Evolutionary conservation across 176 grass and related monocot species (phyloP).

Genomic region (Pontederia crassipes): DNA sequence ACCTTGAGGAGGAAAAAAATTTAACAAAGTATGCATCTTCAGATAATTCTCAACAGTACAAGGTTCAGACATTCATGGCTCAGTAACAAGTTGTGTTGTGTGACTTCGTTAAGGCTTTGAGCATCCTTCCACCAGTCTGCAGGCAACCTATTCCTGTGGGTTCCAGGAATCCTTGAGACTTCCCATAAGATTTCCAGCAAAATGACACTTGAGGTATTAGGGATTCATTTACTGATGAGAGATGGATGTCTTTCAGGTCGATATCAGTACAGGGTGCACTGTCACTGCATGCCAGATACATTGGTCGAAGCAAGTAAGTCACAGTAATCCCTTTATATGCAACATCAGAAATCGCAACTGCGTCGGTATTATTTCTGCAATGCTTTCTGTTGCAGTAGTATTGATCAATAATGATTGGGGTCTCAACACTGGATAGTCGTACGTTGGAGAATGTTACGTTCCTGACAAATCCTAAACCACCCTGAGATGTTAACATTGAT

Average conservation of each 20-base stretch:
- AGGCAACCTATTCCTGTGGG: slow-evolving; percentile 33
- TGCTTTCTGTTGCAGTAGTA: no score
- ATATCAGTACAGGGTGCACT: slow-evolving; percentile 47
- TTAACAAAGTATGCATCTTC: no score
- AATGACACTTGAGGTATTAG: slow-evolving; percentile 15
- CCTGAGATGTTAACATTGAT: no score
- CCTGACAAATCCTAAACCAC: no score
- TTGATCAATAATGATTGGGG: no score
- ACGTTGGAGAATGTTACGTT: no score
- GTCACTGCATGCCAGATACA: slow-evolving; percentile 70
- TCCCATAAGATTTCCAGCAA: slow-evolving; percentile 60
- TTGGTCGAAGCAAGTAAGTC: no score
- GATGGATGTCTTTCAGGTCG: slow-evolving; percentile 32
- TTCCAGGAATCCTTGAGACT: slow-evolving; percentile 23
- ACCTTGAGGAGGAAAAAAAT: no score
- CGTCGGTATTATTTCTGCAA: no score
- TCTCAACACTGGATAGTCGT: no score
- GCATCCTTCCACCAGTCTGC: slow-evolving; percentile 31
- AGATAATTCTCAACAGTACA: neutral
- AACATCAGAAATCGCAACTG: no score
- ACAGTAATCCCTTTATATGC: no score
- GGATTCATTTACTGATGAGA: slow-evolving; percentile 13
- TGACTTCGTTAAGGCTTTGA: slow-evolving; percentile 32
- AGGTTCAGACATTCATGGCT: neutral
- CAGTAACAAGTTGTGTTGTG: slow-evolving; percentile 51